Percentiles rank a stretch among this genome's conserved stretches.
Evolutionary conservation across 2,329 filamentous ascomycete genomes (phyloP).

Genomic region (Beauveria sp.): DNA sequence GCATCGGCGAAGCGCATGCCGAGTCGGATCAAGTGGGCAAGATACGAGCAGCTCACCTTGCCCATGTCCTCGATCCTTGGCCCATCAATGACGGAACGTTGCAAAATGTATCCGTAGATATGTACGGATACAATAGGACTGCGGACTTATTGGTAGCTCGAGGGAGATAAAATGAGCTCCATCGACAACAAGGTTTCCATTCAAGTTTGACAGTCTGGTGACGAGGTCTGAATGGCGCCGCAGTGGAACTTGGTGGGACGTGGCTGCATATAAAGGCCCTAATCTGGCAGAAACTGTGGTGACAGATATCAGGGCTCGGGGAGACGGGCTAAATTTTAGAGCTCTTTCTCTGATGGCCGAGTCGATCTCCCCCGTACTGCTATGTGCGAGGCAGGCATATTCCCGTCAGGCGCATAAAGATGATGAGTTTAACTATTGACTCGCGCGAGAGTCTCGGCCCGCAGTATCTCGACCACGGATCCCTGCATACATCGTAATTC

Average conservation of each 20-base stretch:
- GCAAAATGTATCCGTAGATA: background rate
- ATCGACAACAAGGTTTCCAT: background rate
- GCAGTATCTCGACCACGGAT: conserved; percentile 8
- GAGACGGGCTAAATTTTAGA: background rate
- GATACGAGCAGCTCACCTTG: background rate
- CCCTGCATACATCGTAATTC: conserved; percentile 5
- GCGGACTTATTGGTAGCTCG: background rate
- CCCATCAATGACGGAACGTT: background rate
- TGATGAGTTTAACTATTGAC: background rate
- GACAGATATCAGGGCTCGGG: background rate
- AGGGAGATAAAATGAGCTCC: background rate
- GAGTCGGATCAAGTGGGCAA: background rate
- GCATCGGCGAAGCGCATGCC: no score
- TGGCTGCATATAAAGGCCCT: background rate
- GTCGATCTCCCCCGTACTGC: background rate
- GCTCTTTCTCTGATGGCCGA: background rate
- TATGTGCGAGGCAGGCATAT: background rate
- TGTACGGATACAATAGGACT: background rate
- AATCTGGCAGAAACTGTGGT: conserved; percentile 9
- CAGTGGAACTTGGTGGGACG: conserved; percentile 5
- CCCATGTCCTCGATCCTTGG: background rate
- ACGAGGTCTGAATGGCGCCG: background rate
- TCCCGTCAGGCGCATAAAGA: background rate
- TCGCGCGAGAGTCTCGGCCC: background rate
- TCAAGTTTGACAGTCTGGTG: background rate